Conservation (phyloP, 2,329 filamentous ascomycete species). For the Geosmithia flava region DNA sequence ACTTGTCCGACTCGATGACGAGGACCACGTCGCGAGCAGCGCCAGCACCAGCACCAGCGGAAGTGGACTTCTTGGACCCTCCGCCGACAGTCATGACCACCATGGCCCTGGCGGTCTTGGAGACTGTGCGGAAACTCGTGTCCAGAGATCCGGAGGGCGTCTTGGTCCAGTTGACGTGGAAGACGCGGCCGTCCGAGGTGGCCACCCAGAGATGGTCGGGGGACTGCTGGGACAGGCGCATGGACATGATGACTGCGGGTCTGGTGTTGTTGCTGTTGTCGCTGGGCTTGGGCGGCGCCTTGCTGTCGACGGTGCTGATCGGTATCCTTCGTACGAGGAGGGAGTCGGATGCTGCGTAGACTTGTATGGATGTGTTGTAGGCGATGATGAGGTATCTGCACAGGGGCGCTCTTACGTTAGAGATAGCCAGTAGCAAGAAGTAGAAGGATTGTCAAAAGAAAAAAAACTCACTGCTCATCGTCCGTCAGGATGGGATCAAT, state of each 20-base stretch:
- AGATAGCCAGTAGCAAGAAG: constrained; percentile 5
- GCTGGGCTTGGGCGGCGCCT: constrained; percentile 5
- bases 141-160: constrained; percentile 11
- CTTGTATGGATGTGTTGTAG: constrained; percentile 61
- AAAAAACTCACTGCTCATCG: constrained; percentile 43
- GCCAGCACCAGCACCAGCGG: constrained; percentile 12
- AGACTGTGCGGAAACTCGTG: constrained; percentile 27
- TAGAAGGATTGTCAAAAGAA: background rate
- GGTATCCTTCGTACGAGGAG: constrained; percentile 63
- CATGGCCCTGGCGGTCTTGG: constrained; percentile 32
- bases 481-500: constrained; percentile 50
- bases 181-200: constrained; percentile 43
- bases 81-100: constrained; percentile 19
- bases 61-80: constrained; percentile 5
- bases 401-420: background rate
- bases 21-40: constrained; percentile 31
- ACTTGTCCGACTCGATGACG: constrained; percentile 28
- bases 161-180: constrained; percentile 45
- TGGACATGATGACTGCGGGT: constrained; percentile 25
- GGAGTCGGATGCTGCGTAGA: constrained; percentile 74
- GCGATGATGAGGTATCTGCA: constrained; percentile 57
- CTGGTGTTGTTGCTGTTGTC: constrained; percentile 2
- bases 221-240: constrained; percentile 22
- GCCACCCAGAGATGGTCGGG: constrained; percentile 46
- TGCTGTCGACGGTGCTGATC: constrained; percentile 21